phyloP scores from a whole-genome alignment of 108 stramenopile genomes.

The Cyclotella sp. region DNA sequence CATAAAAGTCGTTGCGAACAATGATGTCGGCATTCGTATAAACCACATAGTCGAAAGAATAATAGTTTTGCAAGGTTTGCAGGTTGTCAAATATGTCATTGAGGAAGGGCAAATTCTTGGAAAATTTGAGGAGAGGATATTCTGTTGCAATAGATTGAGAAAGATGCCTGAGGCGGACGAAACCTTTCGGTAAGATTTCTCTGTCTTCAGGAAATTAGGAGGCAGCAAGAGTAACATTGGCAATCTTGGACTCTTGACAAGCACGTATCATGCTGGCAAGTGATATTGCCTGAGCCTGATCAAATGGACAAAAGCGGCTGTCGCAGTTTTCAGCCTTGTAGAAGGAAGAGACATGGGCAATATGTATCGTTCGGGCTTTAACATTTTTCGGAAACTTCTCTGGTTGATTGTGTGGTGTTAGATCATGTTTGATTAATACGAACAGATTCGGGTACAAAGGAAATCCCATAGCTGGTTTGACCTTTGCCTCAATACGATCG shows the following conservation, averaged over 20 bases:
- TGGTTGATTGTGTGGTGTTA: too few relatives aligned
- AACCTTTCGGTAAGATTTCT: background rate
- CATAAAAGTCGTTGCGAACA: background rate
- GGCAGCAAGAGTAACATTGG: background rate
- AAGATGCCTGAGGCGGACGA: background rate
- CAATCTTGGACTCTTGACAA: background rate
- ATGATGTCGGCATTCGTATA: background rate
- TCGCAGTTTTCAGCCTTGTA: slow-evolving; percentile 1
- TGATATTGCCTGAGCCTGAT: background rate
- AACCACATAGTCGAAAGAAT: slow-evolving; percentile 3
- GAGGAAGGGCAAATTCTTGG: background rate
- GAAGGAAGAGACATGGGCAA: background rate
- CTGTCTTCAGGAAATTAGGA: background rate
- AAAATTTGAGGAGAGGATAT: background rate
- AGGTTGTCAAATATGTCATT: slow-evolving; percentile 5
- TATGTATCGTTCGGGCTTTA: background rate
- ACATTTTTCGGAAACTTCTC: background rate
- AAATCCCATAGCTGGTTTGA: too few relatives aligned
- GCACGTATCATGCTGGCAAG: background rate
- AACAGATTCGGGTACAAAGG: too few relatives aligned
- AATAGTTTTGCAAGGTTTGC: background rate
- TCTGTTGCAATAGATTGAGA: background rate
- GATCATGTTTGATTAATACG: too few relatives aligned
- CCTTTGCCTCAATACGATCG: too few relatives aligned
- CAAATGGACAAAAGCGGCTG: background rate